These are phyloP conservation scores for Fraxinus velutina DNA, from an alignment of 305 asterid genomes.

Conservation along the genomic window DNA sequence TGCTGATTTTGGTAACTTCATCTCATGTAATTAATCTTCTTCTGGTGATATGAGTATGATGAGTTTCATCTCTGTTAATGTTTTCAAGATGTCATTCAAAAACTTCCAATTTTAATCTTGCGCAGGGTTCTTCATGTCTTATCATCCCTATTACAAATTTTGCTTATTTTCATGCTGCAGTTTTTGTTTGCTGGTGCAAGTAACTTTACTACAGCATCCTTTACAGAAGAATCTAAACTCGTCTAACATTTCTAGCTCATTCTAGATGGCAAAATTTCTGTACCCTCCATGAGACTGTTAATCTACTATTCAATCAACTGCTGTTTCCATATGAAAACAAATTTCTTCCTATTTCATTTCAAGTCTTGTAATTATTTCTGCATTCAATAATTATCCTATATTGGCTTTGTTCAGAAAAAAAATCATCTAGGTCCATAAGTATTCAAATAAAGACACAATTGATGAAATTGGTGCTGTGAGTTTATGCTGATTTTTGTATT, in stretches of 20 bases:
- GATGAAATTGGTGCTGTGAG: constrained; percentile 8
- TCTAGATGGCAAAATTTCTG: neutral
- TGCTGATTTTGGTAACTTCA: neutral
- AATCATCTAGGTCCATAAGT: neutral
- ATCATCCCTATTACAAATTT: neutral
- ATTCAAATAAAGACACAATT: neutral
- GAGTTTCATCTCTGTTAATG: neutral
- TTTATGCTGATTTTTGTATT: constrained; percentile 7
- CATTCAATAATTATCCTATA: neutral
- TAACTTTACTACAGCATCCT: neutral
- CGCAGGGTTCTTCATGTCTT: neutral
- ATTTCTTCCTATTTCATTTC: neutral
- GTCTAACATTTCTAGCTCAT: neutral
- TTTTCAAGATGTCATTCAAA: neutral
- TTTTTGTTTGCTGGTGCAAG: neutral
- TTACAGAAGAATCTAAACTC: neutral
- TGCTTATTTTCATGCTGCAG: neutral
- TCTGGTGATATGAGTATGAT: neutral
- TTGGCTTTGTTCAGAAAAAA: neutral
- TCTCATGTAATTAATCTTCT: neutral
- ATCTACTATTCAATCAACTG: neutral
- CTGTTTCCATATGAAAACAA: neutral
- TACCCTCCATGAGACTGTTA: neutral
- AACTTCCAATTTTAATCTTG: neutral
- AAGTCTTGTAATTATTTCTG: neutral